Conservation (phyloP, 2,329 filamentous ascomycete species). For the Bisporella sp. region DNA sequence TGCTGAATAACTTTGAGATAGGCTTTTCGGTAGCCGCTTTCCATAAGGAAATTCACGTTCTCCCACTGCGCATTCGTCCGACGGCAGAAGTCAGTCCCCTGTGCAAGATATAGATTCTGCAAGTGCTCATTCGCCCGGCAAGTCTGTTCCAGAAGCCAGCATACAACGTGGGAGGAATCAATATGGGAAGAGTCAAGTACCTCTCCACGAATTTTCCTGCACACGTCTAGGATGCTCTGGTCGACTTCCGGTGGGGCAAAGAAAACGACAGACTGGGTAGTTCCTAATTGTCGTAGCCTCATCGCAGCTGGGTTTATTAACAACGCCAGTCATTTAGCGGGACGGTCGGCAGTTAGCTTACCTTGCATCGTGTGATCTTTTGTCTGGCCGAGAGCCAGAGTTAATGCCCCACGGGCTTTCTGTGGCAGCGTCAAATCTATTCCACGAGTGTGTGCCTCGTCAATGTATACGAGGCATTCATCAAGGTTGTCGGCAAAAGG, state of each 20-base stretch:
- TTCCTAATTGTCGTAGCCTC: slow-evolving; percentile 52
- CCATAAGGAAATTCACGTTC: slow-evolving; percentile 34
- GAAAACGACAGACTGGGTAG: slow-evolving; percentile 23
- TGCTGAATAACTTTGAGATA: slow-evolving; percentile 42
- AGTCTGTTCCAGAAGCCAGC: slow-evolving; percentile 59
- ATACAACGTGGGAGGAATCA: slow-evolving; percentile 39
- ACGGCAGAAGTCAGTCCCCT: slow-evolving; percentile 54
- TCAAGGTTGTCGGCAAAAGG: slow-evolving; percentile 17
- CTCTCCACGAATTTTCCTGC: slow-evolving; percentile 21
- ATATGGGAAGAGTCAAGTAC: slow-evolving; percentile 8
- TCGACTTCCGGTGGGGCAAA: slow-evolving; percentile 25
- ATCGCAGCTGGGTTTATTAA: slow-evolving; percentile 46
- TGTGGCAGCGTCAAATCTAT: slow-evolving; percentile 18
- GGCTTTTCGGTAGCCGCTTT: slow-evolving; percentile 27
- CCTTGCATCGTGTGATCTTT: slow-evolving; percentile 44
- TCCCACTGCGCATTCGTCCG: slow-evolving; percentile 42
- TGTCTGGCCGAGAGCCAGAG: slow-evolving; percentile 15
- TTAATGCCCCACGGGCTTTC: slow-evolving; percentile 14
- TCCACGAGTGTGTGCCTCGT: slow-evolving; percentile 22
- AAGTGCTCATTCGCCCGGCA: slow-evolving; percentile 53
- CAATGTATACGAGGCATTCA: slow-evolving; percentile 19
- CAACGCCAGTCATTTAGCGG: slow-evolving; percentile 14
- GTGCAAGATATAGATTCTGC: slow-evolving; percentile 49
- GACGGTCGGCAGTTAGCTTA: neutral
- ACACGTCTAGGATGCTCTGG: slow-evolving; percentile 46